Conservation (phyloP, 495 filamentous ascomycete species). For the Bombardia bombarda region DNA sequence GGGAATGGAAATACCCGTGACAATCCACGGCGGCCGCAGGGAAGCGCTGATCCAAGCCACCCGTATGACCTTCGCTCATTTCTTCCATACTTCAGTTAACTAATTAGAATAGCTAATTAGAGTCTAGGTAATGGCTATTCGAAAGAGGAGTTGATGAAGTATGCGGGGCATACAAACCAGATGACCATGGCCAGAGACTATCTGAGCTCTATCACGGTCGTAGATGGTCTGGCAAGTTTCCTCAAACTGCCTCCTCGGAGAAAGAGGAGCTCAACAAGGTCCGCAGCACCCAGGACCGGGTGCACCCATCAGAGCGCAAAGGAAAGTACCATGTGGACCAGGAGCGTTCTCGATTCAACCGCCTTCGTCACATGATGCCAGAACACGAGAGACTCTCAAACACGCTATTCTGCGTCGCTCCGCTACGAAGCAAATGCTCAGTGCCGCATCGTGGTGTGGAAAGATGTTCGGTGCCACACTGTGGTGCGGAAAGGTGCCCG, state of each 20-base stretch:
- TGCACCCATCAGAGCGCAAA: conserved; percentile 7
- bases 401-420: conserved; percentile 6
- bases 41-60: conserved; percentile 9
- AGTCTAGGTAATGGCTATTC: conserved; percentile 12
- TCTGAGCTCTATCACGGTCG: conserved; percentile 13
- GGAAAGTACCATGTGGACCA: conserved; percentile 4
- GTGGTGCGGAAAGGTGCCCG: no score
- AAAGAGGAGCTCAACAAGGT: conserved; percentile 10
- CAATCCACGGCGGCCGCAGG: conserved; percentile 6
- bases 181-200: conserved; percentile 11
- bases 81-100: conserved; percentile 2
- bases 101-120: no score
- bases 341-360: conserved; percentile 4
- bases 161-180: conserved; percentile 11
- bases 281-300: conserved; percentile 6
- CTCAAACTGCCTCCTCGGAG: conserved; percentile 7
- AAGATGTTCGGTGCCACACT: no score
- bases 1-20: conserved; percentile 2
- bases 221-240: conserved; percentile 12
- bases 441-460: no score
- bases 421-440: conserved; percentile 12
- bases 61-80: conserved; percentile 4
- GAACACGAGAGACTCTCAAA: conserved; percentile 7
- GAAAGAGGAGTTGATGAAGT: conserved; percentile 16
- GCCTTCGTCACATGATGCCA: conserved; percentile 12